Evolutionary conservation across 2,329 filamentous ascomycete genomes (phyloP).

Genomic region (Canariomyces notabilis): DNA sequence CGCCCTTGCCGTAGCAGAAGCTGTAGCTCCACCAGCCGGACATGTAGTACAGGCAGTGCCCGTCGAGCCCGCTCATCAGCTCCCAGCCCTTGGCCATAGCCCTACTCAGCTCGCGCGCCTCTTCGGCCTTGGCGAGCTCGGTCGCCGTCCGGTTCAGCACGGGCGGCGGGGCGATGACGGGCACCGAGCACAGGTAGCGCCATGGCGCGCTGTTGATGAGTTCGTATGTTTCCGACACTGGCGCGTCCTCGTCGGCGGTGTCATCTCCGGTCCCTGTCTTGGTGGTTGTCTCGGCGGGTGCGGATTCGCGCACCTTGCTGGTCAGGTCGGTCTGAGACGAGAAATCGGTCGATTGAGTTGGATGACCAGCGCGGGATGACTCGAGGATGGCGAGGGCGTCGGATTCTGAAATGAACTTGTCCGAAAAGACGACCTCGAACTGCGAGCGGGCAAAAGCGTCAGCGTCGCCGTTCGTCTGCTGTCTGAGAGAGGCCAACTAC

Average conservation of each 20-base stretch:
- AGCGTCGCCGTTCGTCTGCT: constrained; percentile 4
- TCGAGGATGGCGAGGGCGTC: constrained; percentile 62
- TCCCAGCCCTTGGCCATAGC: constrained; percentile 77
- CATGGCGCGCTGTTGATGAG: constrained; percentile 65
- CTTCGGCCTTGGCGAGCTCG: constrained; percentile 63
- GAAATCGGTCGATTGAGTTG: constrained; percentile 37
- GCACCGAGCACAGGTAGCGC: constrained; percentile 80
- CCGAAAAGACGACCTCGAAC: constrained; percentile 75
- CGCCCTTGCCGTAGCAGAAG: constrained; percentile 83
- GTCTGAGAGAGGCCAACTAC: not conserved
- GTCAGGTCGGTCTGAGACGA: constrained; percentile 38
- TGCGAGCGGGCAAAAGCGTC: constrained; percentile 34
- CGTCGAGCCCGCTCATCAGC: constrained; percentile 70
- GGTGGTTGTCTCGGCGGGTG: constrained; percentile 27
- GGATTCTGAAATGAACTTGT: constrained; percentile 64
- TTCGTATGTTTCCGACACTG: constrained; percentile 56
- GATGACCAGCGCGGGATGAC: constrained; percentile 27
- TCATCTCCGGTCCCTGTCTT: constrained; percentile 24
- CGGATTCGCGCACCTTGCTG: constrained; percentile 33
- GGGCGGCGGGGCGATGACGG: constrained; percentile 55
- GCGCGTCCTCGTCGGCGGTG: constrained; percentile 31
- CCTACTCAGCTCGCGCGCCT: constrained; percentile 72
- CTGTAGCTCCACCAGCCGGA: constrained; percentile 95
- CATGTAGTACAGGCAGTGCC: constrained; percentile 72
- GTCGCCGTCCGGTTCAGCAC: constrained; percentile 61